Conservation (phyloP, 2,329 filamentous ascomycete species). For the Fusarium sp. region DNA sequence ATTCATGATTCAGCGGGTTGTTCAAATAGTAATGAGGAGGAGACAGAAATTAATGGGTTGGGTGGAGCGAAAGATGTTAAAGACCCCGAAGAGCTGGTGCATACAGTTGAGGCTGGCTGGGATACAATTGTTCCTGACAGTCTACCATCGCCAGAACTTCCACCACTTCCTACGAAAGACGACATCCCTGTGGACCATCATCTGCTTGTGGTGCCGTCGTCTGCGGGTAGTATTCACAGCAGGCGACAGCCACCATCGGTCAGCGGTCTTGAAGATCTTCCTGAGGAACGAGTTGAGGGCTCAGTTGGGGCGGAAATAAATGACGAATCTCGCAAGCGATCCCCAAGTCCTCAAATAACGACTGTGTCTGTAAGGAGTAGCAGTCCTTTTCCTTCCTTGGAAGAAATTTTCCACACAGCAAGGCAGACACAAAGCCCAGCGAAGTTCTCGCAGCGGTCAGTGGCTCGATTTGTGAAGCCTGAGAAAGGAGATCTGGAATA, state of each 20-base stretch:
- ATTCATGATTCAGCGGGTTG: constrained; percentile 3
- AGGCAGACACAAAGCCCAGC: constrained; percentile 54
- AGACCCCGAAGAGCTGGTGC: constrained; percentile 20
- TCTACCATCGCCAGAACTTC: constrained; percentile 34
- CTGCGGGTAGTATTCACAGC: constrained; percentile 59
- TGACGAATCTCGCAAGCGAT: constrained; percentile 27
- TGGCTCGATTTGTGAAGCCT: constrained; percentile 46
- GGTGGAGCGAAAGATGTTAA: constrained; percentile 10
- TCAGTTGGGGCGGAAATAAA: constrained; percentile 45
- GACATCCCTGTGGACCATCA: constrained; percentile 17
- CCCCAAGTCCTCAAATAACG: constrained; percentile 32
- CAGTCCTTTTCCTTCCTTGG: constrained; percentile 53
- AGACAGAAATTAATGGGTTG: neutral
- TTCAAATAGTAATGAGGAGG: constrained; percentile 3
- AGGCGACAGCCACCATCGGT: constrained; percentile 65
- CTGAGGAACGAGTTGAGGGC: constrained; percentile 41
- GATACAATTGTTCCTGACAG: constrained; percentile 46
- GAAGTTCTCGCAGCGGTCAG: constrained; percentile 48
- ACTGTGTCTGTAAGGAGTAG: constrained; percentile 49
- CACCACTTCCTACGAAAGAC: constrained; percentile 22
- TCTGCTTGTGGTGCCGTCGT: constrained; percentile 34
- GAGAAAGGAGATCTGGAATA: constrained; percentile 55
- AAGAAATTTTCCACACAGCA: constrained; percentile 60
- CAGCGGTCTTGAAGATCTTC: constrained; percentile 52
- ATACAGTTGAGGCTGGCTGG: constrained; percentile 19